Evolutionary conservation across 345 rosid species (phyloP), one percentile per base, ranked within the genome.

Genomic region (Linum tenue): DNA sequence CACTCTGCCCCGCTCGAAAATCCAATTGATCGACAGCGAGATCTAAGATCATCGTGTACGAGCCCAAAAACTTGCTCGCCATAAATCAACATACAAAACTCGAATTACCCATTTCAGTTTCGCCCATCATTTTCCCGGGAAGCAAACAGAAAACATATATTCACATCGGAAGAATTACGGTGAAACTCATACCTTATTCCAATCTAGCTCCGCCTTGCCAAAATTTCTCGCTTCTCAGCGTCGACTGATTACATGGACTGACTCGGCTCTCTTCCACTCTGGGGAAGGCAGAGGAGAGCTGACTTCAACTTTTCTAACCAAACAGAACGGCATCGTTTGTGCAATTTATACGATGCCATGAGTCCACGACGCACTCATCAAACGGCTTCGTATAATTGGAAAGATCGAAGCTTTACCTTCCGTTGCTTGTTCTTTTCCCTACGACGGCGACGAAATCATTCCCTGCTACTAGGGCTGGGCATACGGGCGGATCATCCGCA

Each of bases 361-460:
- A 22, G 31, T 22, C 31, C 31, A 22, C 31, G 31, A 22, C 31
- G 31, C 0, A 22, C 31, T 22, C 31, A 22, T 22, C 31, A 22
- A 22, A 22, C 31, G 31, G 1, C 31, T 22, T 22, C 31, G 31
- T 22, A 22, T 22, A 22, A 22, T 22, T 22, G 31, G 31, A 22
- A 22, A 22, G 31, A 22, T 22, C 31, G 31, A 22, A 22, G 31
- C 31, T 22, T 22, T 22, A 22, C 31, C 31, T 22, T 22, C 31
- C 31, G 31, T 22, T 22, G 31, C 31, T 22, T 22, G 31, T 22
- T 22, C 31, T 22, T 22, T 22, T 22, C 31, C 76, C 38, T 92
- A 86, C 80, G 85, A 84, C 79, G 77, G 86, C 63, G 80, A 67
- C 7, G 58, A 38, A 72, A 66, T 91, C 3, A 76, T 87, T 37